Evolutionary conservation across 2,329 filamentous ascomycete genomes (phyloP).

Genomic region (Fusarium robinianum): DNA sequence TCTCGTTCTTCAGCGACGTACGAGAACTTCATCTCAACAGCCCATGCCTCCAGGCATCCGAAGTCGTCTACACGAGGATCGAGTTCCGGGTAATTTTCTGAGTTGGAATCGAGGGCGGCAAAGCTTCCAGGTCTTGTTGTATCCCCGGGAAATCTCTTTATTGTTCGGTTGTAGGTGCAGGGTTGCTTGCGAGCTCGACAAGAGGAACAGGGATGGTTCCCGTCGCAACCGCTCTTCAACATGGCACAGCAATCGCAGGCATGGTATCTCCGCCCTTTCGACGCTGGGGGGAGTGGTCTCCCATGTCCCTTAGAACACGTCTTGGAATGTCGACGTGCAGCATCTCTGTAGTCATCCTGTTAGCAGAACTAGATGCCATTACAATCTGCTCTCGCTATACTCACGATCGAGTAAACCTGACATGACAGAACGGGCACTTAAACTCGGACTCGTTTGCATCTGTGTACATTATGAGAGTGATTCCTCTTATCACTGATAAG

Average conservation of each 20-base stretch:
- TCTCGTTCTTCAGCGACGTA: background rate
- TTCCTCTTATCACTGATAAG: background rate
- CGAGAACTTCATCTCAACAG: too few species aligned
- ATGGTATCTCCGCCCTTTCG: constrained; percentile 5
- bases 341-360: constrained; percentile 2
- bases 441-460: constrained; percentile 1
- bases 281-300: background rate
- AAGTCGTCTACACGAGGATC: too few species aligned
- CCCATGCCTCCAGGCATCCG: too few species aligned
- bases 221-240: background rate
- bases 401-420: constrained; percentile 7
- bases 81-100: background rate
- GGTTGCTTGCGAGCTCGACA: background rate
- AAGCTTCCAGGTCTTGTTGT: background rate
- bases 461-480: background rate
- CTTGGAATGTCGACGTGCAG: constrained; percentile 8
- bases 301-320: constrained; percentile 4
- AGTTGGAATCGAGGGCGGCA: background rate
- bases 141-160: background rate
- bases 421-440: constrained; percentile 7
- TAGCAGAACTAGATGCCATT: background rate
- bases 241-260: constrained; percentile 4
- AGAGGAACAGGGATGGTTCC: background rate
- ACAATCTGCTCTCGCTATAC: background rate
- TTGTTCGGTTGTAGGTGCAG: constrained; percentile 1